Base-by-base conservation (phyloP, 345 rosid genomes). In the Ricinus communis region DNA sequence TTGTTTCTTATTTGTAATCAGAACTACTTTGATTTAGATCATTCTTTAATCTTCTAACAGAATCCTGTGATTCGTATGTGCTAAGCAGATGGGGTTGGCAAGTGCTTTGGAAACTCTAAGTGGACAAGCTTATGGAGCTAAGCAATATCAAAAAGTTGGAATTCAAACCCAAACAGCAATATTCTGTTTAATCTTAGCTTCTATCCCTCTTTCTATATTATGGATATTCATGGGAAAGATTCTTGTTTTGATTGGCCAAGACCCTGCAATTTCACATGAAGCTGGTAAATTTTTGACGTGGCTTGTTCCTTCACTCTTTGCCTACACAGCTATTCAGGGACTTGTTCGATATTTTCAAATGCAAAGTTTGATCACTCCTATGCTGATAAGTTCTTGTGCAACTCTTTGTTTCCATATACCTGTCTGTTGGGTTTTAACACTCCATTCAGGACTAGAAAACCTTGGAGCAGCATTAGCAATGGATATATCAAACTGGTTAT, bases 391-490 rank as follows among this genome's bases (percentile, higher is more conserved):
- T 49, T 45, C 69, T 19, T 18, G 38, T 19, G 19, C 55, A 46
- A 61, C 78, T 11, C 62, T 79, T 19, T 50, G 38, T 52, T 53
- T 79, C 10, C 75, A 79, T 49, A 43, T 79, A 16, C 76, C 78
- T 52, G 51, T 79, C 2, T 79, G 68, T 55, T 79, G 70, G 78
- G n/a, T 68, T 11, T 47, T 79, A 28, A 69, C 70, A 8, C 74
- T 74, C 50, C 69, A 69, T 31, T 52, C 65, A 19, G 74, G 76
- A 50, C 25, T 70, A 1, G 45, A 41, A 31, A 65, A 62, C 50
- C 30, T 70, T 54, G 73, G 82, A 9, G 82, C 72, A 0, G 78
- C 78, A 25, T 52, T 74, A 9, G 50, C 82, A 1, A 59, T 79
- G 1, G 31, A 76, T 31, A 51, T 74, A 12, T 74, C 76, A 0